phyloP scores from a whole-genome alignment of 768 basidiomycete species.

The Suillus hirtellus region DNA sequence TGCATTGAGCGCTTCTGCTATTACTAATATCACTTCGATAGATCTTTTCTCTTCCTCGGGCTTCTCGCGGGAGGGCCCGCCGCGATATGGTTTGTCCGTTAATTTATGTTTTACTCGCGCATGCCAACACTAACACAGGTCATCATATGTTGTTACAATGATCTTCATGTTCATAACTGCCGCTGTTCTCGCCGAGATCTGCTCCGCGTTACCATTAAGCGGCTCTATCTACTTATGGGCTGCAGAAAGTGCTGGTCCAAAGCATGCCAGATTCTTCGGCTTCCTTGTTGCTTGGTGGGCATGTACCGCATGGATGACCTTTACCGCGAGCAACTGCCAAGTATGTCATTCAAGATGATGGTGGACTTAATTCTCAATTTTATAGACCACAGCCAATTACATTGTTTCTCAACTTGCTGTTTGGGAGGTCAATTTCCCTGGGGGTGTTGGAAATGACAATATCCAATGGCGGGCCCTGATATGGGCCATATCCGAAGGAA shows the following conservation, averaged over 20 bases:
- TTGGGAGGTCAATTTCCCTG: conserved; percentile 81
- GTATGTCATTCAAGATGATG: conserved; percentile 37
- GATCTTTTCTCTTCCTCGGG: conserved; percentile 79
- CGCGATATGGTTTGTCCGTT: conserved; percentile 65
- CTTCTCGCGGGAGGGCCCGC: conserved; percentile 84
- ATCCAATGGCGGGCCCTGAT: conserved; percentile 85
- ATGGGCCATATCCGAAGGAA: conserved; percentile 77
- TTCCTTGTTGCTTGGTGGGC: conserved; percentile 95
- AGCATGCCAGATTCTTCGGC: conserved; percentile 83
- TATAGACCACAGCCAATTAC: conserved; percentile 84
- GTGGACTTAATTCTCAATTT: conserved; percentile 2
- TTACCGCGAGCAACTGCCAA: conserved; percentile 85
- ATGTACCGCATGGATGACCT: conserved; percentile 96
- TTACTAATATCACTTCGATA: conserved; percentile 24
- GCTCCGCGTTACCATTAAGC: conserved; percentile 82
- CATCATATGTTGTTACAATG: conserved; percentile 79
- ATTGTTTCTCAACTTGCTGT: conserved; percentile 82
- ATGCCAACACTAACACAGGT: conserved; percentile 52
- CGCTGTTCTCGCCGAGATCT: conserved; percentile 84
- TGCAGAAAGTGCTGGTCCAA: conserved; percentile 87
- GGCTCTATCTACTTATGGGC: conserved; percentile 97
- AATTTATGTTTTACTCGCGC: not conserved
- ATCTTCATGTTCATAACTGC: conserved; percentile 90
- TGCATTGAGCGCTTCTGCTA: not conserved
- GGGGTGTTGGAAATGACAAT: conserved; percentile 67